These are phyloP conservation scores for Xylaria sp. DNA, from an alignment of 2,329 filamentous ascomycete genomes.

Conservation along the genomic window DNA sequence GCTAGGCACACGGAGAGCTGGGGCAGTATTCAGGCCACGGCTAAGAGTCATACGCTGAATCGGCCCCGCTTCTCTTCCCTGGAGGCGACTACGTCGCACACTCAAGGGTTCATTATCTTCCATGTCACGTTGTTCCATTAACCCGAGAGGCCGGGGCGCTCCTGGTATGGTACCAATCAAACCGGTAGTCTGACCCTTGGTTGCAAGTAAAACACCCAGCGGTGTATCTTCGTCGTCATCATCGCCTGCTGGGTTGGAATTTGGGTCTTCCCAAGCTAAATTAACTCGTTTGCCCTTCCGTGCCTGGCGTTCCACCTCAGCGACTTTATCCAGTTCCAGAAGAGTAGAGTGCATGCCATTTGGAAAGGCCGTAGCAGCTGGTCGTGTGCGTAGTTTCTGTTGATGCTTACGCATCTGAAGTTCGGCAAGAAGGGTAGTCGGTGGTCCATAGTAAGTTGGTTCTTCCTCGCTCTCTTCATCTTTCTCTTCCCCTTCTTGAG, in stretches of 20 bases:
- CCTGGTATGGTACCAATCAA: constrained; percentile 62
- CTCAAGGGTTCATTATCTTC: constrained; percentile 95
- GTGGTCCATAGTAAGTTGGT: constrained; percentile 72
- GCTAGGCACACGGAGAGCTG: constrained; percentile 44
- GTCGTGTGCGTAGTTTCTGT: constrained; percentile 81
- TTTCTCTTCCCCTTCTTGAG: constrained; percentile 57
- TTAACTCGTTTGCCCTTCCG: constrained; percentile 81
- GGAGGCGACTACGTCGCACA: constrained; percentile 77
- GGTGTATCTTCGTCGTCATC: constrained; percentile 74
- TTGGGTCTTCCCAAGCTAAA: constrained; percentile 82
- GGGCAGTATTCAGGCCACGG: constrained; percentile 47
- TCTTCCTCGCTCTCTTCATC: constrained; percentile 56
- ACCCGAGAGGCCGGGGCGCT: constrained; percentile 73
- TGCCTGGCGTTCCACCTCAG: constrained; percentile 81
- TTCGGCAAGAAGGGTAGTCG: constrained; percentile 92
- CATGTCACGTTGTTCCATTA: constrained; percentile 83
- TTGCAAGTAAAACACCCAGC: constrained; percentile 80
- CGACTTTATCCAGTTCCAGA: constrained; percentile 88
- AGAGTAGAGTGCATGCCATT: constrained; percentile 92
- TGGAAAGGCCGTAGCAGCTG: constrained; percentile 69
- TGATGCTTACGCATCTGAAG: constrained; percentile 91
- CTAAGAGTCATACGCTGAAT: constrained; percentile 57
- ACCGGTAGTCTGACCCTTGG: constrained; percentile 64
- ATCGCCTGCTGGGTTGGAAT: constrained; percentile 40
- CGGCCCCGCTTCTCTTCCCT: constrained; percentile 65